Evolutionary conservation across 2,329 filamentous ascomycete species (phyloP).

Genomic region (Endoconidiophora laricicola): DNA sequence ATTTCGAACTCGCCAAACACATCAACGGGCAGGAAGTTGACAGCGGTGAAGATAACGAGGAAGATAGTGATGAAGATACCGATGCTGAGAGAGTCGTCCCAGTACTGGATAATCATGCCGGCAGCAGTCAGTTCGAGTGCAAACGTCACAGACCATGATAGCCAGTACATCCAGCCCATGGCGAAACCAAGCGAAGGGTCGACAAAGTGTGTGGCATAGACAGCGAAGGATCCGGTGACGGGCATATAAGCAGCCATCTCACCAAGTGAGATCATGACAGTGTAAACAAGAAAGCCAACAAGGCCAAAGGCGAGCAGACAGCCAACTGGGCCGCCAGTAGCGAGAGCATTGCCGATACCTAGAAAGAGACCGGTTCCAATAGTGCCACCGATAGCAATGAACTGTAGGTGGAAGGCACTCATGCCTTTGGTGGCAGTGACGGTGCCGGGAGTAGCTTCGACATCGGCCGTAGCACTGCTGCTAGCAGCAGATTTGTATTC

Average conservation of each 20-base stretch:
- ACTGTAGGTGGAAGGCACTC: constrained; percentile 28
- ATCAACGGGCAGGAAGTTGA: constrained; percentile 56
- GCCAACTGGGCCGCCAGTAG: constrained; percentile 46
- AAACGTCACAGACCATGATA: constrained; percentile 57
- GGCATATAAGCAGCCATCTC: constrained; percentile 69
- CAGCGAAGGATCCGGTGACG: constrained; percentile 58
- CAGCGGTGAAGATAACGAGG: constrained; percentile 49
- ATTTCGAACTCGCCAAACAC: constrained; percentile 67
- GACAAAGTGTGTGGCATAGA: constrained; percentile 60
- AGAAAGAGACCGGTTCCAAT: constrained; percentile 61
- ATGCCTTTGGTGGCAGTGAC: constrained; percentile 16
- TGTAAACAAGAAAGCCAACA: constrained; percentile 56
- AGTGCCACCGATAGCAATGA: constrained; percentile 40
- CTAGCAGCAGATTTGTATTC: not conserved
- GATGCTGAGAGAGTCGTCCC: constrained; percentile 44
- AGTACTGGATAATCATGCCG: constrained; percentile 62
- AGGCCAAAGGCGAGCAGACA: constrained; percentile 53
- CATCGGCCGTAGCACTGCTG: not conserved
- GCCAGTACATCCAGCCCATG: constrained; percentile 76
- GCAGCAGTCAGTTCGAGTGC: constrained; percentile 58
- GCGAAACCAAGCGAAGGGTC: constrained; percentile 57
- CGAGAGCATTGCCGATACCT: constrained; percentile 45
- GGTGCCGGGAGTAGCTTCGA: not conserved
- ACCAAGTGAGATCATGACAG: constrained; percentile 52
- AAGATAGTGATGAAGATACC: constrained; percentile 60